Base-by-base conservation (phyloP, 139 green algal species). In the Yamagishiella unicocca region DNA sequence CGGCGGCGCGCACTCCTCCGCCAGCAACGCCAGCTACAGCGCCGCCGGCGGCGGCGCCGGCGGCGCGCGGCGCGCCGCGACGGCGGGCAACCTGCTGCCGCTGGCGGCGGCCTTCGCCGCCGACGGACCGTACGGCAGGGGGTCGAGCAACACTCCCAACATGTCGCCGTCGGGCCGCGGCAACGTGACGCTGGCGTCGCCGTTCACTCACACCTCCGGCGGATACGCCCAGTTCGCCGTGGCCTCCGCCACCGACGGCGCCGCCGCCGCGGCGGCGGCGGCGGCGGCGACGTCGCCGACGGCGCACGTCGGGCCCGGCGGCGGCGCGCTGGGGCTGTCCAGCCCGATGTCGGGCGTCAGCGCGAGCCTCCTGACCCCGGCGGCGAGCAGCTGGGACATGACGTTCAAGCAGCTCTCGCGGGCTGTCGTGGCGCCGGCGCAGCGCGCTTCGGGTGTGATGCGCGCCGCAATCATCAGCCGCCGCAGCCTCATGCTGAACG, bases 351-450 rank as follows among this genome's bases (percentile, higher is more conserved):
- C n/a, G n/a, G 64, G n/a, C 8, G 21, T 42, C 29, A 12, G n/a
- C n/a, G n/a, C n/a, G n/a, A n/a, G n/a, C n/a, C n/a, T n/a, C n/a
- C n/a, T n/a, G n/a, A n/a, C n/a, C n/a, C n/a, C 70, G 70, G 70
- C 27, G 40, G 50, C 35, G 27, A 50, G 76, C 54, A 83, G 54
- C 77, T 84, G 77, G 77, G 77, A 84, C 40, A 27, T 84, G 50
- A 84, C 77, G 7, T 73, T 84, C 54, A 73, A 73, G 55, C 77
- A 84, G 54, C 58, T 84, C 1, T 84, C 77, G 1, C 55, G 77
- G 1, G 77, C 77, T 4, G 77, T 84, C 38, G 77, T 84, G 25
- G 77, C 77, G 55, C 77, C 77, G 35, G 37, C 76, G 54, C 50
- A 45, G 77, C 77, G 58, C 33, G 10, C 27, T 9, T 12, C 54